Evolutionary conservation across 1,284 basidiomycete genomes (phyloP).

Genomic region (Cutaneotrichosporon mucoides): DNA sequence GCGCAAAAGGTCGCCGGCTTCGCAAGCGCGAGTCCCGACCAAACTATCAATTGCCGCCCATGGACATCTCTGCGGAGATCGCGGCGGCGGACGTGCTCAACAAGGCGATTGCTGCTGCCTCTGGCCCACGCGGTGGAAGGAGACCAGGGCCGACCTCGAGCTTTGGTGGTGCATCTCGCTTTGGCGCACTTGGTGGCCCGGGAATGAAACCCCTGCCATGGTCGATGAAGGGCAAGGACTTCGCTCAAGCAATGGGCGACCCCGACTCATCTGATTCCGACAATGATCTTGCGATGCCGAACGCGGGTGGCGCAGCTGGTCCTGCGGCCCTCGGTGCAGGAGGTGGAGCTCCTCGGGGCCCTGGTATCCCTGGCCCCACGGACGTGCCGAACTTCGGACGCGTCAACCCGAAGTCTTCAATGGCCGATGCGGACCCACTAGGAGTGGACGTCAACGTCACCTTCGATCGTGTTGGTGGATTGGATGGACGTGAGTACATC

Average conservation of each 20-base stretch:
- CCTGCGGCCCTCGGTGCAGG: neutral
- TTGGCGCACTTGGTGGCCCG: conserved; percentile 23
- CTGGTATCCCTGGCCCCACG: conserved; percentile 64
- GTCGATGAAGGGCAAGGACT: conserved; percentile 30
- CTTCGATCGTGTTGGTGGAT: conserved; percentile 94
- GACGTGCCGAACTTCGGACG: conserved; percentile 47
- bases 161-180: conserved; percentile 32
- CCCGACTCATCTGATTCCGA: conserved; percentile 43
- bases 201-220: conserved; percentile 29
- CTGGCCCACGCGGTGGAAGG: conserved; percentile 18
- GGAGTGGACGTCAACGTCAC: conserved; percentile 91
- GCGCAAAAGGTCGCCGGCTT: conserved; percentile 28
- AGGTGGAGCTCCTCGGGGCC: conserved; percentile 39
- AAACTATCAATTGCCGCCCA: conserved; percentile 47
- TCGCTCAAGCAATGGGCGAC: conserved; percentile 44
- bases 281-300: conserved; percentile 3
- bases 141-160: conserved; percentile 4
- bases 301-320: conserved; percentile 2
- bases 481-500: conserved; percentile 63
- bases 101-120: conserved; percentile 30
- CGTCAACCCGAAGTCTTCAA: conserved; percentile 55
- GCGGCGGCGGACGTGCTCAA: conserved; percentile 24
- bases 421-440: conserved; percentile 96
- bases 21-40: conserved; percentile 40
- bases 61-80: conserved; percentile 37